These are phyloP conservation scores for Lactarius vividus DNA, from an alignment of 768 basidiomycete genomes.

Conservation along the genomic window DNA sequence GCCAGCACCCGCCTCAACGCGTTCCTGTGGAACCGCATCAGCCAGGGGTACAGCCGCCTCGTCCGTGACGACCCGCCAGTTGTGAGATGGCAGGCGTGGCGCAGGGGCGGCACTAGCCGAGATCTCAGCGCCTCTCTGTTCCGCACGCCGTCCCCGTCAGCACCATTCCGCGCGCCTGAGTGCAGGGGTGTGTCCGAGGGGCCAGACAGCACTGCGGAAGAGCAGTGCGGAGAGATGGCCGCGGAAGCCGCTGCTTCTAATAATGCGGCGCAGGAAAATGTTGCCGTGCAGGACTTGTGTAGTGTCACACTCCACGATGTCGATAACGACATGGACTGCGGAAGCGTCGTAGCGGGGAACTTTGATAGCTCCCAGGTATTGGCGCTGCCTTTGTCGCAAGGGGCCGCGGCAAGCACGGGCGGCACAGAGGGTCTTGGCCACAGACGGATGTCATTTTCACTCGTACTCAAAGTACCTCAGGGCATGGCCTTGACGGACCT, in stretches of 20 bases:
- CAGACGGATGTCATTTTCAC: background rate
- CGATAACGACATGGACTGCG: background rate
- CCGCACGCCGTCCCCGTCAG: background rate
- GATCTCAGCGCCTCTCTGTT: background rate
- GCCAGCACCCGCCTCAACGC: slow-evolving; percentile 2
- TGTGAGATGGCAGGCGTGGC: slow-evolving; percentile 17
- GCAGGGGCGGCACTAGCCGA: background rate
- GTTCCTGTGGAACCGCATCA: slow-evolving; percentile 22
- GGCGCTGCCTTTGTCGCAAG: background rate
- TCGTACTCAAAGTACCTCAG: background rate
- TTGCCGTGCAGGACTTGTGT: background rate
- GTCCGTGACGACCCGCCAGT: slow-evolving; percentile 10
- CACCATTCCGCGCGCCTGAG: background rate
- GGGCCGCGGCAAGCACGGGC: background rate
- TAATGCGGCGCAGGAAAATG: background rate
- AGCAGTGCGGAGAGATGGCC: background rate
- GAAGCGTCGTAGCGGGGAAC: background rate
- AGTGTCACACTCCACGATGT: background rate
- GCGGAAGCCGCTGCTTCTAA: background rate
- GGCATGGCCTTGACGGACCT: background rate
- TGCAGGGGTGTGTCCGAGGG: background rate
- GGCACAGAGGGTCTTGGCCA: background rate
- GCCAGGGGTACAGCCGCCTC: slow-evolving; percentile 18
- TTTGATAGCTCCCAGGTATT: background rate
- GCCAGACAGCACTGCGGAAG: background rate